Evolutionary conservation across 495 filamentous ascomycete genomes (phyloP).

Genomic region (Oleoguttula mirabilis): DNA sequence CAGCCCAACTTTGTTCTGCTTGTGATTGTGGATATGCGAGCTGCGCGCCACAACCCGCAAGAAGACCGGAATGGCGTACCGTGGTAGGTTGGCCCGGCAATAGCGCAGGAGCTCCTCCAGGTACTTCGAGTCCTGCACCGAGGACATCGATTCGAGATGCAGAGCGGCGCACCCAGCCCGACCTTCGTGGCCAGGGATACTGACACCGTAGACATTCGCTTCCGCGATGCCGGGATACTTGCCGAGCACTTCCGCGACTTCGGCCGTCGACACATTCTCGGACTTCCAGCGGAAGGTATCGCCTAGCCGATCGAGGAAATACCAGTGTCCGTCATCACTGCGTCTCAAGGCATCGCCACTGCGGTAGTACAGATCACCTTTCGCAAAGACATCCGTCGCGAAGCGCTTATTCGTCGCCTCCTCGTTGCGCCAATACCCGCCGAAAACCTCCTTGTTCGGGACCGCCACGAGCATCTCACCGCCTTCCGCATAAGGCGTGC

Average conservation of each 20-base stretch:
- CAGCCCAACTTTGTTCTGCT: slow-evolving; percentile 68
- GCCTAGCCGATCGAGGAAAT: slow-evolving; percentile 59
- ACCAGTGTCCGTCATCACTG: slow-evolving; percentile 62
- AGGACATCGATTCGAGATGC: neutral
- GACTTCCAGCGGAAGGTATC: slow-evolving; percentile 47
- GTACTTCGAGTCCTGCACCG: neutral
- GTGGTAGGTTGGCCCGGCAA: slow-evolving; percentile 47
- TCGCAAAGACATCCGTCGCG: slow-evolving; percentile 59
- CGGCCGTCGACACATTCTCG: slow-evolving; percentile 46
- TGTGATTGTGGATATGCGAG: slow-evolving; percentile 66
- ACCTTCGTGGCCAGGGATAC: slow-evolving; percentile 30
- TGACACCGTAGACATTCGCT: slow-evolving; percentile 30
- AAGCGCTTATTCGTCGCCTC: slow-evolving; percentile 69
- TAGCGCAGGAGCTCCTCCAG: slow-evolving; percentile 30
- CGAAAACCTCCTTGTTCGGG: slow-evolving; percentile 56
- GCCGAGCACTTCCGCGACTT: slow-evolving; percentile 28
- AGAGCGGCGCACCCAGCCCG: slow-evolving; percentile 31
- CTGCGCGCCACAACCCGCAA: slow-evolving; percentile 47
- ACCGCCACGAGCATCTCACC: slow-evolving; percentile 54
- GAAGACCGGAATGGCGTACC: slow-evolving; percentile 69
- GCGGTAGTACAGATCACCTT: slow-evolving; percentile 79
- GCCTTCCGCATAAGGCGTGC: slow-evolving; percentile 51
- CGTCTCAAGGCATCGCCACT: slow-evolving; percentile 70
- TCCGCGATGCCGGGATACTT: slow-evolving; percentile 23
- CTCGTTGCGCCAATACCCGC: slow-evolving; percentile 75